Evolutionary conservation across 805 yeast genomes (phyloP), one percentile per base, ranked within the genome.

Genomic region (Yarrowia bubula): DNA sequence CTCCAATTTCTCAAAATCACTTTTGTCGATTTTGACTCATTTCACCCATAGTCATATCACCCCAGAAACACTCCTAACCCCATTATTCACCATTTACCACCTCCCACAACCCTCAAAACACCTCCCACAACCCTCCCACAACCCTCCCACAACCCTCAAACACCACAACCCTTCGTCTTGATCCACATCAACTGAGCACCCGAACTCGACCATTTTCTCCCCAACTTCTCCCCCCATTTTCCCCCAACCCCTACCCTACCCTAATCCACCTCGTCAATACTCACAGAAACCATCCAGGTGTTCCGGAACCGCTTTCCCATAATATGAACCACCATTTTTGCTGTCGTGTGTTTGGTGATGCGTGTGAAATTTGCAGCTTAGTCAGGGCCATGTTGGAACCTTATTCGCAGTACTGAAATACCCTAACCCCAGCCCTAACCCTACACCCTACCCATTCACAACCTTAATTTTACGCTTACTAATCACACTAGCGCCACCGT

Each of bases 241-340:
- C 9, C 8, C 39, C 13, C 17, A 35, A 48, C 32, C 15, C 13
- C 8, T 35, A 13, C 17, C 31, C 3, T 7, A 15, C 18, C 22
- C 32, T 15, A 14, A 17, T 10, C n/a, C 1, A 8, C 15, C 31
- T 11, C n/a, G 10, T 8, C 2, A 48, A 58, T 58, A 58, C 64
- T 58, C 51, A 58, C 64, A 35, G 64, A 43, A 43, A 58, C 64
- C 42, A 22, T 35, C 64, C 64, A 58, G 64, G 41, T 43, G 64
- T 58, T 43, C 51, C 35, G 51, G 64, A 58, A 58, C 64, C 64
- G 64, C 51, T 58, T 58, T 43, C 64, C 64, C 64, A 58, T 58
- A 43, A 58, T 58, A 58, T 58, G 51, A 37, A 58, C 64, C 64
- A 58, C 64, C 64, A 58, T 58, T 55, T 55, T 55, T 55, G 47